These are phyloP conservation scores for Exserohilum turcica DNA, from an alignment of 2,329 filamentous ascomycete species.

Conservation along the genomic window DNA sequence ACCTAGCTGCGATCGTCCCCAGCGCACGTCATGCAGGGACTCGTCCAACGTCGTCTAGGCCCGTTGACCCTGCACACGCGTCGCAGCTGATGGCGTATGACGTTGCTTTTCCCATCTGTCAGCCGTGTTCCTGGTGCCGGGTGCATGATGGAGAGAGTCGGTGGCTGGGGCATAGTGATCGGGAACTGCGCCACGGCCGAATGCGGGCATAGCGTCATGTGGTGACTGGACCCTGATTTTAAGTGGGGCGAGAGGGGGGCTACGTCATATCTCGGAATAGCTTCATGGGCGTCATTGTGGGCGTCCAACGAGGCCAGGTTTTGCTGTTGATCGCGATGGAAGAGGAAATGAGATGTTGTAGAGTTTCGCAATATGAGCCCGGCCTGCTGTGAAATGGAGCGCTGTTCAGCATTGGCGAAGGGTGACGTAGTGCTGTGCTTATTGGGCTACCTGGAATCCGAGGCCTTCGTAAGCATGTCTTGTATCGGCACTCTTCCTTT, in stretches of 20 bases:
- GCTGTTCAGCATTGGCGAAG: neutral
- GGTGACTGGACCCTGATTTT: slow-evolving; percentile 12
- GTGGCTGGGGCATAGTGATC: slow-evolving; percentile 12
- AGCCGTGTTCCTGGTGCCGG: neutral
- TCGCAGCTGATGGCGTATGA: slow-evolving; percentile 23
- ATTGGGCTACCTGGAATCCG: neutral
- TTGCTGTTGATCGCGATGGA: slow-evolving; percentile 3
- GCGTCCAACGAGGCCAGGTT: neutral
- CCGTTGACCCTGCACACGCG: neutral
- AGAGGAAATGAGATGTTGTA: neutral
- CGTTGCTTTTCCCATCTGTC: slow-evolving; percentile 13
- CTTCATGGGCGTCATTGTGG: slow-evolving; percentile 20
- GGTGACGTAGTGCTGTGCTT: slow-evolving; percentile 1
- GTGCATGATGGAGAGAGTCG: slow-evolving; percentile 15
- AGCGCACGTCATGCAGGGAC: slow-evolving; percentile 36
- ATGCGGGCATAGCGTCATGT: slow-evolving; percentile 16
- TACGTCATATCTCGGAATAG: slow-evolving; percentile 30
- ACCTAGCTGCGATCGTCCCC: slow-evolving; percentile 17
- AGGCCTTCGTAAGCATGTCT: neutral
- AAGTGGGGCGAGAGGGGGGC: neutral
- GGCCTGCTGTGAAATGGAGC: neutral
- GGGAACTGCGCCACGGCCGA: slow-evolving; percentile 5
- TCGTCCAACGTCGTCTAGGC: slow-evolving; percentile 3
- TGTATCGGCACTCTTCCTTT: neutral
- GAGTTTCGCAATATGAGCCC: neutral